Percentiles rank a stretch among this genome's conserved stretches.
These are phyloP conservation scores for Penicillium capsulatum DNA, from an alignment of 2,329 filamentous ascomycete genomes.

Conservation along the genomic window DNA sequence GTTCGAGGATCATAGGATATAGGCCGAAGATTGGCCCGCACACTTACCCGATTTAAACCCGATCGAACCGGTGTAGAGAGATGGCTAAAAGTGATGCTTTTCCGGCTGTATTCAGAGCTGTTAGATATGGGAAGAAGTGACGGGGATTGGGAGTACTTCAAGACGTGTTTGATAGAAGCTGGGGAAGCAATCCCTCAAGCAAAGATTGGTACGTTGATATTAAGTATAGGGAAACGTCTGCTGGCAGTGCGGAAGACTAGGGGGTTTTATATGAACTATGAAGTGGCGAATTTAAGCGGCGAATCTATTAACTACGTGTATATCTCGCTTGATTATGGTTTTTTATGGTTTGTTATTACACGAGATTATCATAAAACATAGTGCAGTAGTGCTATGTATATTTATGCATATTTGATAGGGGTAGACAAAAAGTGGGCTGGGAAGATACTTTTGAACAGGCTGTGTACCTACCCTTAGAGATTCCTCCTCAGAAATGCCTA, in stretches of 20 bases:
- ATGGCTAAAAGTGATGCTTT: conserved; percentile 1
- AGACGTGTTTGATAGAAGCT: neutral
- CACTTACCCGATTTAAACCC: conserved; percentile 5
- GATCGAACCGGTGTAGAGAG: conserved; percentile 1
- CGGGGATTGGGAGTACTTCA: conserved; percentile 1
- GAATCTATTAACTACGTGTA: too few species aligned
- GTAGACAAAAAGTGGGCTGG: too few species aligned
- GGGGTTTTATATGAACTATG: neutral
- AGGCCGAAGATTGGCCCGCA: conserved; percentile 1
- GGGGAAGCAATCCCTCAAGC: neutral
- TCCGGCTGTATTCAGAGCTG: conserved; percentile 2
- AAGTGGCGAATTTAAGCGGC: too few species aligned
- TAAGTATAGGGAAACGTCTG: neutral
- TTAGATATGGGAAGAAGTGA: neutral
- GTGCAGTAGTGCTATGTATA: too few species aligned
- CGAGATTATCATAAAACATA: too few species aligned
- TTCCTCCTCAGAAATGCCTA: too few species aligned
- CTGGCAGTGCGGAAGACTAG: neutral
- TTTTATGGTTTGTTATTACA: too few species aligned
- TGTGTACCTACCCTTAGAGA: too few species aligned
- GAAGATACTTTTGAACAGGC: too few species aligned
- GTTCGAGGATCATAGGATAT: conserved; percentile 2
- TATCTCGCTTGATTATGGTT: too few species aligned
- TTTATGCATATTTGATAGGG: too few species aligned
- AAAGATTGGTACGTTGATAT: neutral